Base-by-base conservation (phyloP, 139 green algal species). In the Chlamydomonas urium region DNA sequence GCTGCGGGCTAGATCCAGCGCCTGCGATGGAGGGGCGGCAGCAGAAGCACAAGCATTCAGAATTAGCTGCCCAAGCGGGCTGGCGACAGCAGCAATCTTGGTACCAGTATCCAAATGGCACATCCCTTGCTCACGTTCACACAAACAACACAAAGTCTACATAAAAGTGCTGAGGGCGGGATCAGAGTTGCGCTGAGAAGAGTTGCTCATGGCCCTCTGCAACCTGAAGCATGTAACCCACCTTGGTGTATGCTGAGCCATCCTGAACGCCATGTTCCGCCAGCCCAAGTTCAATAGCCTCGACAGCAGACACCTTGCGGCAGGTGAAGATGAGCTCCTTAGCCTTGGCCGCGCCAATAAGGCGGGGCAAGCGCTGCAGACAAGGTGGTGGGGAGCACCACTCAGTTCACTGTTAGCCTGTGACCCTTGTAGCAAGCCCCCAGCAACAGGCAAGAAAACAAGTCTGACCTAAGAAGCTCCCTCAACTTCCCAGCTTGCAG, bases 291-390 rank as follows among this genome's bases (percentile, higher is more conserved):
- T 69, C n/a, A 24, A 75, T 0, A 2, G 87, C 89, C 71, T 91
- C 82, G 6, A 36, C 24, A n/a, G 79, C 77, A 14, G 28, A 31
- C 19, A 93, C 77, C 1, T 80, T 66, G 1, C 81, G 75, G 3
- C 77, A 84, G 3, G 89, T 94, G 77, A 90, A 93, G 38, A 94
- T 87, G 21, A 95, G 85, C 77, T 92, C 87, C 79, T 96, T 95
- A 35, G 91, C 91, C 1, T 70, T 56, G 1, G 83, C 72, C 1
- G 59, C 48, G 34, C 91, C 91, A 32, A 97, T 76, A 1, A 95
- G 58, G 19, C 88, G 83, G 0, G 91, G 81, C 79, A 97, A 81
- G 29, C 91, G 81, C 86, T 96, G 88, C 45, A 38, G 42, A 50
- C 8, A 50, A 50, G n/a, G n/a, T n/a, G n/a, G n/a, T n/a, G n/a